phyloP scores from a whole-genome alignment of 768 basidiomycete genomes.

The Dacryopinax spathularia region DNA sequence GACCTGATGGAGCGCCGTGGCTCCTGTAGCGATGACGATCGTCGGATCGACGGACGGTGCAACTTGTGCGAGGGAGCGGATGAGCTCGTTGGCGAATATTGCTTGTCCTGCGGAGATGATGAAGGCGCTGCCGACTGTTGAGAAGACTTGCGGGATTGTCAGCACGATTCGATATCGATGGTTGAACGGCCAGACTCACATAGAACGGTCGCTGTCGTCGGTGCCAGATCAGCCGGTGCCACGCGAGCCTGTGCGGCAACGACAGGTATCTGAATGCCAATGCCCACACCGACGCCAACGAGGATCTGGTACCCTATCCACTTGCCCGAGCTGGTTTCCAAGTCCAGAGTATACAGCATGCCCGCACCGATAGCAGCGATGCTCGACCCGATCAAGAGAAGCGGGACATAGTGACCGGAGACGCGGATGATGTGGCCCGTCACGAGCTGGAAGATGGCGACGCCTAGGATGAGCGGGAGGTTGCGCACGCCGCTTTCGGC shows the following conservation, averaged over 20 bases:
- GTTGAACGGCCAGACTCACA: background rate
- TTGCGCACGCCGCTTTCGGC: conserved; percentile 7
- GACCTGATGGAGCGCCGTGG: background rate
- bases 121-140: background rate
- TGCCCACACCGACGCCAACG: conserved; percentile 20
- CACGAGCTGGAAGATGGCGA: background rate
- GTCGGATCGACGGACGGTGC: background rate
- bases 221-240: background rate
- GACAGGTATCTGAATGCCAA: background rate
- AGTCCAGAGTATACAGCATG: conserved; percentile 25
- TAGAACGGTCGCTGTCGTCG: background rate
- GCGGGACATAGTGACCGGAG: conserved; percentile 23
- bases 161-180: too few relatives aligned
- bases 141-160: too few relatives aligned
- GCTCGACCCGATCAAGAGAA: conserved; percentile 22
- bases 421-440: background rate
- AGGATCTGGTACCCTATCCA: conserved; percentile 30
- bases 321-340: conserved; percentile 14
- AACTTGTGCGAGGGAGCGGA: background rate
- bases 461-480: conserved; percentile 8
- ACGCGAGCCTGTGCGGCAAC: background rate
- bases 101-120: background rate
- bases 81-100: background rate
- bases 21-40: background rate
- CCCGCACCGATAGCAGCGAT: conserved; percentile 25